A percentile compares a stretch with the other conserved stretches of the same genome.
Evolutionary conservation across 2,329 filamentous ascomycete genomes (phyloP).

Genomic region (Cladorrhinum sp.): DNA sequence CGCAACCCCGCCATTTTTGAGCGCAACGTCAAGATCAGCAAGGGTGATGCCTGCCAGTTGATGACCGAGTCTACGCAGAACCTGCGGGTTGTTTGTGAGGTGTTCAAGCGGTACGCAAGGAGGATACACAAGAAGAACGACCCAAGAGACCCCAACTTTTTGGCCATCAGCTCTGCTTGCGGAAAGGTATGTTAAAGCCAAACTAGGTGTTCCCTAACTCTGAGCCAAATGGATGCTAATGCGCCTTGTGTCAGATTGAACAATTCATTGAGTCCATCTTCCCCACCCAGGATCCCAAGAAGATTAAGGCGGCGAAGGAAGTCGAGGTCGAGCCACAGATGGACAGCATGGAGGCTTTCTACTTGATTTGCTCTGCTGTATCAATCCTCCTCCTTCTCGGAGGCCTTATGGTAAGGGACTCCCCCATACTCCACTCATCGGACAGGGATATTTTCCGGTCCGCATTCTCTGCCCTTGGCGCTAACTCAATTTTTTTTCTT

Average conservation of each 20-base stretch:
- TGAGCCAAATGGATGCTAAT: conserved; percentile 13
- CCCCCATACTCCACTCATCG: conserved; percentile 10
- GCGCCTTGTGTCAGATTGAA: conserved; percentile 62
- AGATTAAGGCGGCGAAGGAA: conserved; percentile 42
- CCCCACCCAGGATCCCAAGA: conserved; percentile 74
- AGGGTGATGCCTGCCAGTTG: conserved; percentile 84
- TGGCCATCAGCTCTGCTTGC: conserved; percentile 87
- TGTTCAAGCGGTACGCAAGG: conserved; percentile 74
- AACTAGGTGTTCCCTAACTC: neutral
- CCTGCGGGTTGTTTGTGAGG: conserved; percentile 72
- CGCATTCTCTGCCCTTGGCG: conserved; percentile 1
- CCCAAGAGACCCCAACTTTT: conserved; percentile 85
- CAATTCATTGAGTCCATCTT: conserved; percentile 94
- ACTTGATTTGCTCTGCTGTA: conserved; percentile 66
- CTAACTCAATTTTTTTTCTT: neutral
- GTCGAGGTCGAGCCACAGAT: conserved; percentile 39
- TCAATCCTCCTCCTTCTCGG: conserved; percentile 69
- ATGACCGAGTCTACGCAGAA: conserved; percentile 96
- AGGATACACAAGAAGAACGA: conserved; percentile 92
- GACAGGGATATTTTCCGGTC: conserved; percentile 10
- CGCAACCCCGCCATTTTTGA: conserved; percentile 84
- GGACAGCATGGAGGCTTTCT: conserved; percentile 58
- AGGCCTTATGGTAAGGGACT: conserved; percentile 77
- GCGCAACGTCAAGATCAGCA: conserved; percentile 92
- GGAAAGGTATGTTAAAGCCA: conserved; percentile 61